Evolutionary conservation across 805 yeast genomes (phyloP).

Genomic region (Pichia paraexigua): DNA sequence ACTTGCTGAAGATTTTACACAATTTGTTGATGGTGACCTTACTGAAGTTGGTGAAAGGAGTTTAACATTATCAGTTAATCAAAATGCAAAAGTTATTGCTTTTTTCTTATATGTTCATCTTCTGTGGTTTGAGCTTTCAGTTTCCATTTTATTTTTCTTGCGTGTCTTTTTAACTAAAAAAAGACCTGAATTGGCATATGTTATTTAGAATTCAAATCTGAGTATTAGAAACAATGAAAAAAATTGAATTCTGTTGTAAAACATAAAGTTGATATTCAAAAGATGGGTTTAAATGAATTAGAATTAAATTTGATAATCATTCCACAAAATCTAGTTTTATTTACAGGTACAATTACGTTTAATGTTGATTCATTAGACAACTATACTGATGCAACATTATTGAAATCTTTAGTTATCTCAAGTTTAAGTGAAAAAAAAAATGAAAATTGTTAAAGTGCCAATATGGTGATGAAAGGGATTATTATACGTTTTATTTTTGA

Average conservation of each 20-base stretch:
- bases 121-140: conserved; percentile 68
- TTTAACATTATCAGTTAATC: conserved; percentile 79
- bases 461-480: conserved; percentile 20
- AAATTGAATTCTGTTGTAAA: conserved; percentile 79
- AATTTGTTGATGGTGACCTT: conserved; percentile 63
- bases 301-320: conserved; percentile 55
- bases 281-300: conserved; percentile 44
- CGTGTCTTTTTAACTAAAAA: conserved; percentile 45
- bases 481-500: conserved; percentile 56
- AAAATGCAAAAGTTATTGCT: conserved; percentile 72
- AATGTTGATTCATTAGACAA: conserved; percentile 58
- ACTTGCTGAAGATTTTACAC: conserved; percentile 52
- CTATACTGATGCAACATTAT: conserved; percentile 41
- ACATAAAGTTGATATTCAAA: conserved; percentile 56
- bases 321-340: conserved; percentile 66
- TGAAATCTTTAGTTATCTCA: conserved; percentile 52
- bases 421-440: conserved; percentile 42
- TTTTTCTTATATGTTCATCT: conserved; percentile 59
- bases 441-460: conserved; percentile 30
- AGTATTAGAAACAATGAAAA: conserved; percentile 49
- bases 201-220: conserved; percentile 38
- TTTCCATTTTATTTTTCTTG: conserved; percentile 43
- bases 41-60: conserved; percentile 86
- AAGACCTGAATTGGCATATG: conserved; percentile 54
- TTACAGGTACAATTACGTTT: conserved; percentile 48